Conservation (phyloP, 1,284 basidiomycete species). For the Ustilago trichophora region DNA sequence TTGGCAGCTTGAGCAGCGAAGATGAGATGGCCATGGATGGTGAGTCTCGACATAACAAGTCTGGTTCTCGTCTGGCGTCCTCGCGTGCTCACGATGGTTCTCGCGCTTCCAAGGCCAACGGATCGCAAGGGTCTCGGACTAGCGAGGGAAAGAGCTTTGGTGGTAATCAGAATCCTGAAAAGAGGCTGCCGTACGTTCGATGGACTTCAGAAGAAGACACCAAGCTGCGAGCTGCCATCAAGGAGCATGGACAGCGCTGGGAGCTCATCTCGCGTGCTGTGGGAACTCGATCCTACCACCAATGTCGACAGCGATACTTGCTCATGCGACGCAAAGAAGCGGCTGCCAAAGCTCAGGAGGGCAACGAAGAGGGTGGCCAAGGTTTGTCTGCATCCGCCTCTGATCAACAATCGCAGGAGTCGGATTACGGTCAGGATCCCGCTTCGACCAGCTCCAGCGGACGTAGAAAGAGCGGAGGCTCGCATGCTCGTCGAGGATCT, state of each 20-base stretch:
- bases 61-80: conserved; percentile 14
- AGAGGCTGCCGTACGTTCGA: conserved; percentile 64
- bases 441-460: conserved; percentile 1
- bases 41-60: conserved; percentile 28
- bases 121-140: conserved; percentile 24
- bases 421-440: conserved; percentile 32
- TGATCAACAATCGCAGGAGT: conserved; percentile 47
- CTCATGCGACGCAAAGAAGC: conserved; percentile 66
- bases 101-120: conserved; percentile 21
- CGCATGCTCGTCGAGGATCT: conserved; percentile 14
- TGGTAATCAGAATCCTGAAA: conserved; percentile 62
- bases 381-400: conserved; percentile 40
- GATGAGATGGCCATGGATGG: conserved; percentile 38
- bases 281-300: conserved; percentile 65
- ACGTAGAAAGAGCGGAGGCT: conserved; percentile 28
- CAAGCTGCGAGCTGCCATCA: conserved; percentile 62
- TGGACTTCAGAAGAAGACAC: conserved; percentile 65
- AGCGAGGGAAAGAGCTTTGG: conserved; percentile 43
- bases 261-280: conserved; percentile 65
- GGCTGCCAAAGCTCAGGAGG: conserved; percentile 44
- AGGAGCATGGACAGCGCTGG: conserved; percentile 65
- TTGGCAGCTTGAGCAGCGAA: conserved; percentile 47
- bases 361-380: conserved; percentile 24
- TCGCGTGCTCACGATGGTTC: conserved; percentile 24
- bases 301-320: conserved; percentile 65